phyloP scores from a whole-genome alignment of 257 asterid species.

The Henckelia pumila region DNA sequence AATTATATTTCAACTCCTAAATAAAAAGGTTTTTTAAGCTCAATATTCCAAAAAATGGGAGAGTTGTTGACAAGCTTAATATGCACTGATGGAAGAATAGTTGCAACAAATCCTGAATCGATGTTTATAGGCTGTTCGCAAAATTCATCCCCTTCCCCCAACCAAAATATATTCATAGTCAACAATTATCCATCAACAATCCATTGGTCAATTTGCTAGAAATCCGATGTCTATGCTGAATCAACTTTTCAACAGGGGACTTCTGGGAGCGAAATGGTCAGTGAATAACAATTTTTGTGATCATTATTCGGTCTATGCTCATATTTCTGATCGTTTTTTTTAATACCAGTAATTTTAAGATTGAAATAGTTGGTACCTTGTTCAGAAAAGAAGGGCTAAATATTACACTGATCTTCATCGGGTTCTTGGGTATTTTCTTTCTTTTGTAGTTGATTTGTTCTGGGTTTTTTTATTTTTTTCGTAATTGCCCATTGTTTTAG shows the following conservation, averaged over 20 bases:
- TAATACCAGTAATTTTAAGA: slow-evolving; percentile 10
- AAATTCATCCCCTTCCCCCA: background rate
- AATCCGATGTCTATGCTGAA: slow-evolving; percentile 61
- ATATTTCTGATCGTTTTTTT: background rate
- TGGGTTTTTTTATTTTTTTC: background rate
- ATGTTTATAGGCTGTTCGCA: too few relatives aligned
- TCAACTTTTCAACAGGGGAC: slow-evolving; percentile 87
- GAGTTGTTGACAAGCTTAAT: background rate
- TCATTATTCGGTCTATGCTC: background rate
- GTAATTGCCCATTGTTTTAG: slow-evolving; percentile 1
- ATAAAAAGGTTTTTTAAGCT: background rate
- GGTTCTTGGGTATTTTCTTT: background rate
- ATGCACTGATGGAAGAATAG: background rate
- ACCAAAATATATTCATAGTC: background rate
- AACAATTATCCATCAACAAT: too few relatives aligned
- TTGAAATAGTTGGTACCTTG: slow-evolving; percentile 7
- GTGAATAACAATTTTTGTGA: slow-evolving; percentile 27
- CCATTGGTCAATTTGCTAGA: background rate
- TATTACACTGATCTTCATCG: slow-evolving; percentile 12
- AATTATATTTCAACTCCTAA: too few relatives aligned
- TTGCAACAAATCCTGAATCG: background rate
- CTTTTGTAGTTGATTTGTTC: background rate
- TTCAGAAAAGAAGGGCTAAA: background rate
- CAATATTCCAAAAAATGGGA: background rate
- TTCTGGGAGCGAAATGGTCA: slow-evolving; percentile 83